These are phyloP conservation scores for Aureobasidium sp. DNA, from an alignment of 2,329 filamentous ascomycete species.

Conservation along the genomic window DNA sequence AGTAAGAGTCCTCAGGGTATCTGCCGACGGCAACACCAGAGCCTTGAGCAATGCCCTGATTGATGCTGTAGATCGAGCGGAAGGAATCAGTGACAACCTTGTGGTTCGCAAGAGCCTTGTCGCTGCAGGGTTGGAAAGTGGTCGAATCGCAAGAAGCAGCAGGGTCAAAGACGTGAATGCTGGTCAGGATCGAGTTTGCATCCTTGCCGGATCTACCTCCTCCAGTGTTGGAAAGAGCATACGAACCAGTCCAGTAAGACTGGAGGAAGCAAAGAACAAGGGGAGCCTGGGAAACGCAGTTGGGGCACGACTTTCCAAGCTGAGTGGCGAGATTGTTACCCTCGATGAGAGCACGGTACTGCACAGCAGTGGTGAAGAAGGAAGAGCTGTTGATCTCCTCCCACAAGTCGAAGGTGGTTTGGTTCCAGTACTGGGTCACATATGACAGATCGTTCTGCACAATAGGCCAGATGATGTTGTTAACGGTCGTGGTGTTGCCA, in stretches of 20 bases:
- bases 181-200: conserved; percentile 56
- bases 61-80: conserved; percentile 62
- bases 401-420: conserved; percentile 68
- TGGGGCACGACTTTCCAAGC: conserved; percentile 54
- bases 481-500: conserved; percentile 38
- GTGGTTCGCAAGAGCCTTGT: conserved; percentile 58
- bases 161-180: conserved; percentile 60
- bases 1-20: conserved; percentile 57
- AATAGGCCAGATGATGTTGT: conserved; percentile 61
- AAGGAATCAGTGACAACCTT: conserved; percentile 71
- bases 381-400: conserved; percentile 71
- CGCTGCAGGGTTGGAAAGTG: conserved; percentile 73
- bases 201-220: conserved; percentile 62
- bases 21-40: conserved; percentile 45
- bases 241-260: conserved; percentile 63
- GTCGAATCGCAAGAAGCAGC: conserved; percentile 54
- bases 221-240: conserved; percentile 61
- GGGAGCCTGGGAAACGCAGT: conserved; percentile 59
- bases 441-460: conserved; percentile 71
- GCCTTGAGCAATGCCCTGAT: conserved; percentile 55
- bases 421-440: conserved; percentile 60
- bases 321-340: conserved; percentile 59
- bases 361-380: conserved; percentile 68
- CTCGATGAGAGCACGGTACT: conserved; percentile 59
- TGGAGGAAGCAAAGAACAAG: conserved; percentile 68